phyloP scores from a whole-genome alignment of 2,329 filamentous ascomycete genomes.

The Ascochyta clinopodiicola region DNA sequence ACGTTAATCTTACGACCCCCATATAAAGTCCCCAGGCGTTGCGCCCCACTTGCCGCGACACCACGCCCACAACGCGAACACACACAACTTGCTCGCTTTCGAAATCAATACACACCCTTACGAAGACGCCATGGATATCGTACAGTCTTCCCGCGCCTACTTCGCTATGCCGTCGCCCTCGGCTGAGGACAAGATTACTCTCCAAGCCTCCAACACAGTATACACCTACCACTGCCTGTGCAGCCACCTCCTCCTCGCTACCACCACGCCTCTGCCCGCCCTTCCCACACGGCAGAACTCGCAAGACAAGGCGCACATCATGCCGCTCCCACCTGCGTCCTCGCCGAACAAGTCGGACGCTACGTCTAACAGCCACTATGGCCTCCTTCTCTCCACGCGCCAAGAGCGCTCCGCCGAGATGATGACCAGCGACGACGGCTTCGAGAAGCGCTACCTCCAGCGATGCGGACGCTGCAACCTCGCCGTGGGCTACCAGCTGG shows the following conservation, averaged over 20 bases:
- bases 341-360: constrained; percentile 20
- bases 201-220: constrained; percentile 47
- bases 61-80: constrained; percentile 16
- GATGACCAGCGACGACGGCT: constrained; percentile 66
- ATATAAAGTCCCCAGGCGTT: constrained; percentile 17
- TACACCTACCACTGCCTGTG: constrained; percentile 71
- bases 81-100: constrained; percentile 14
- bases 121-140: constrained; percentile 37
- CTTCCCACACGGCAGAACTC: constrained; percentile 60
- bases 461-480: constrained; percentile 67
- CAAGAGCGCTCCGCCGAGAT: constrained; percentile 59
- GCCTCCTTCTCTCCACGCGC: constrained; percentile 58
- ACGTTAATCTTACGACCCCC: constrained; percentile 18
- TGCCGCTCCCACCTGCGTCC: constrained; percentile 57
- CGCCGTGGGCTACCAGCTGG: constrained; percentile 68
- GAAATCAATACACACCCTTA: constrained; percentile 14
- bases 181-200: constrained; percentile 40
- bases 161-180: constrained; percentile 44
- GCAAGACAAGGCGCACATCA: constrained; percentile 63
- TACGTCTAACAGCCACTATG: constrained; percentile 48
- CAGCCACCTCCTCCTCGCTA: constrained; percentile 68
- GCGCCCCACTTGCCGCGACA: constrained; percentile 18
- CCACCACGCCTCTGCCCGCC: constrained; percentile 58
- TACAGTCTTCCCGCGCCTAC: constrained; percentile 39
- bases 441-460: constrained; percentile 68